These are phyloP conservation scores for Casuarina glauca DNA, from an alignment of 306 rosid genomes.

Conservation along the genomic window DNA sequence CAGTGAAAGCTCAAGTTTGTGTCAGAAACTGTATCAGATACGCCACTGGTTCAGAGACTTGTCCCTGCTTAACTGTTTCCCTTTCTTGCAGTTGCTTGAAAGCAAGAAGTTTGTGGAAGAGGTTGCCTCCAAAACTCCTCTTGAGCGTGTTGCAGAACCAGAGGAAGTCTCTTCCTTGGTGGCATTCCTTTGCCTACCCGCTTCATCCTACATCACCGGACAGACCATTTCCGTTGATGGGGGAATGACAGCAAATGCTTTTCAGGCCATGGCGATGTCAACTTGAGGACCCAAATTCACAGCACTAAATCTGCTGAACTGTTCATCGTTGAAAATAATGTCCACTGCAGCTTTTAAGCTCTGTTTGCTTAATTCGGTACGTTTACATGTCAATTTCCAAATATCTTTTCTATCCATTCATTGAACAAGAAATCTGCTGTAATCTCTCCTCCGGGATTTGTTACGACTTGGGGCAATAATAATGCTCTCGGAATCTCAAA, in stretches of 20 bases:
- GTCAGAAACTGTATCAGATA: neutral
- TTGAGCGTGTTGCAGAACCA: constrained; percentile 45
- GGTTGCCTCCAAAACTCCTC: constrained; percentile 38
- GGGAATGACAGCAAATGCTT: constrained; percentile 47
- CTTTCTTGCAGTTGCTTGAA: constrained; percentile 37
- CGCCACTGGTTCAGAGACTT: neutral
- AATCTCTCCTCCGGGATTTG: neutral
- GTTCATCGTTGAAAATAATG: neutral
- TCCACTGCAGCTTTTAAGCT: neutral
- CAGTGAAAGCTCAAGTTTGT: neutral
- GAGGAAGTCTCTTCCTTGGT: constrained; percentile 57
- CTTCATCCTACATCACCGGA: constrained; percentile 66
- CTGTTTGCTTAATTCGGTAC: neutral
- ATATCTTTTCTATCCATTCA: neutral
- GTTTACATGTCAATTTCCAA: neutral
- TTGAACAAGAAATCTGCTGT: neutral
- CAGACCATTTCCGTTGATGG: constrained; percentile 58
- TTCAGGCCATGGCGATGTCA: constrained; percentile 21
- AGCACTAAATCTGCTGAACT: neutral
- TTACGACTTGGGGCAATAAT: neutral
- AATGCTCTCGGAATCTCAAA: neutral
- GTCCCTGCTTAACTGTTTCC: neutral
- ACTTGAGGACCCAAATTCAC: constrained; percentile 4
- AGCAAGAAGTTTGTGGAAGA: constrained; percentile 39
- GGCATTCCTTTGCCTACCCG: constrained; percentile 61